These are phyloP conservation scores for Curvularia verruculosa DNA, from an alignment of 2,329 filamentous ascomycete species.

Conservation along the genomic window DNA sequence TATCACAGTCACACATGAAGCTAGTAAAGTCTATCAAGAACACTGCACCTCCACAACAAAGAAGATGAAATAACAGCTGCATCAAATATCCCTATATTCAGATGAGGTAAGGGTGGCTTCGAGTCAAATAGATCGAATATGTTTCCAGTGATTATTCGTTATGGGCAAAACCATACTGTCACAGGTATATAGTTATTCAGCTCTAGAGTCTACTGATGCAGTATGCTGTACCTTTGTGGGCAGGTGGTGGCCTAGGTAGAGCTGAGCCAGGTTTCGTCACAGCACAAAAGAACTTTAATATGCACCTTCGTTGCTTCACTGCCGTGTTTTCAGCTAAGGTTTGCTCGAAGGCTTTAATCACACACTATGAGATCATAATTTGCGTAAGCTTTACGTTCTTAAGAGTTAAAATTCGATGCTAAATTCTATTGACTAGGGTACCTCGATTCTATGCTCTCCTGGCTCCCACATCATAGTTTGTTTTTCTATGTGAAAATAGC, in stretches of 20 bases:
- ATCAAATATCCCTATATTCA: neutral
- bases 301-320: neutral
- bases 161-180: neutral
- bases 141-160: neutral
- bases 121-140: neutral
- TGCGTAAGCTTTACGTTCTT: neutral
- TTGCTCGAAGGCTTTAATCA: neutral
- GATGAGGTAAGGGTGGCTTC: neutral
- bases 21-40: neutral
- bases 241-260: too few relatives aligned
- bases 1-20: neutral
- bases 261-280: too few relatives aligned
- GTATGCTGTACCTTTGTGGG: too few relatives aligned
- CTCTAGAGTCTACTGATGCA: too few relatives aligned
- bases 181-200: too few relatives aligned
- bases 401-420: neutral
- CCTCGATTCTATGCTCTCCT: neutral
- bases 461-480: neutral
- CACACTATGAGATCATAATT: neutral
- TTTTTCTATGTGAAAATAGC: neutral
- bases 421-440: too few relatives aligned
- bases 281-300: neutral
- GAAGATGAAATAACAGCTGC: too few relatives aligned
- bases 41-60: neutral
- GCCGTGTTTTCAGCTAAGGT: too few relatives aligned